These are phyloP conservation scores for Platanus orientalis DNA, from an alignment of 164 flowering plant genomes.

Conservation along the genomic window DNA sequence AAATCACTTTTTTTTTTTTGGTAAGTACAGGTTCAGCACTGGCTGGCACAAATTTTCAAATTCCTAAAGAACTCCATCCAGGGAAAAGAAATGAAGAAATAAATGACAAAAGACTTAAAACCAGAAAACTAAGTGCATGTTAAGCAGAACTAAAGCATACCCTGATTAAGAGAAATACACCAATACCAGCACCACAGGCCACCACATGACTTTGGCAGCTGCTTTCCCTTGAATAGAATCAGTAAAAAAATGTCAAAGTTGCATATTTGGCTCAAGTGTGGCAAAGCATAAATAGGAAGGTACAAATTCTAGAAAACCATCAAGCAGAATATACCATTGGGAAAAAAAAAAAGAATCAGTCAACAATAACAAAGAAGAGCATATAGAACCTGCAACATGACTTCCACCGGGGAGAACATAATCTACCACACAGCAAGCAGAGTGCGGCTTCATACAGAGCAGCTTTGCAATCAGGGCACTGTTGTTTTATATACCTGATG, in stretches of 20 bases:
- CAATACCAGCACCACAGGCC: slow-evolving; percentile 88
- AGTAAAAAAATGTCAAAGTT: slow-evolving; percentile 3
- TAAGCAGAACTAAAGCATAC: slow-evolving; percentile 31
- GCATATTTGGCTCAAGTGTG: not conserved
- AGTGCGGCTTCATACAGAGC: slow-evolving; percentile 62
- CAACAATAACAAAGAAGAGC: not conserved
- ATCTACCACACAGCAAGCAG: slow-evolving; percentile 85
- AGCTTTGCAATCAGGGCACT: slow-evolving; percentile 55
- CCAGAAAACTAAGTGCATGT: slow-evolving; percentile 5
- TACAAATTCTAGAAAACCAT: not conserved
- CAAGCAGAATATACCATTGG: not conserved
- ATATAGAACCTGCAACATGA: slow-evolving; percentile 82
- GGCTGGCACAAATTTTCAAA: too few relatives aligned
- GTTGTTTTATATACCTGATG: slow-evolving; percentile 74
- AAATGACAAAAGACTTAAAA: not conserved
- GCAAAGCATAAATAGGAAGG: slow-evolving; percentile 5
- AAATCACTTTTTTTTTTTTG: too few relatives aligned
- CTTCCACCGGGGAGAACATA: slow-evolving; percentile 77
- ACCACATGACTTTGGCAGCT: slow-evolving; percentile 68
- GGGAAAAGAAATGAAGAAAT: not conserved
- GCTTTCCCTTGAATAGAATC: slow-evolving; percentile 43
- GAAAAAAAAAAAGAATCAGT: not conserved
- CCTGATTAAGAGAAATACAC: slow-evolving; percentile 74
- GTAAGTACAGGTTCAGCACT: too few relatives aligned
- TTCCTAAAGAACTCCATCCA: too few relatives aligned